Evolutionary conservation across 164 flowering plant species (phyloP).

Genomic region (Magnolia changhungtana): DNA sequence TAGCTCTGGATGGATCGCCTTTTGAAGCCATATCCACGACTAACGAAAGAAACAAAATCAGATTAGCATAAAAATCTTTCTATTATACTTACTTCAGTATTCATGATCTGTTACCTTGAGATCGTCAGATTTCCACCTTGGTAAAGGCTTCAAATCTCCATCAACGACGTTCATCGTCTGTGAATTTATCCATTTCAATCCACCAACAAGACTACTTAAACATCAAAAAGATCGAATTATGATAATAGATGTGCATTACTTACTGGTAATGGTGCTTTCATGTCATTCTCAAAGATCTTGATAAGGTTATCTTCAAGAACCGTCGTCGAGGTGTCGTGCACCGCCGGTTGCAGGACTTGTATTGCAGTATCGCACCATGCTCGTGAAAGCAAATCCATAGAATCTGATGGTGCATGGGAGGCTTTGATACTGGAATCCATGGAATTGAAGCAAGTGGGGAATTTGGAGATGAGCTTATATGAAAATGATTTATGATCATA

Average conservation of each 20-base stretch:
- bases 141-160: conserved; percentile 37
- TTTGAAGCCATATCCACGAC: conserved; percentile 99
- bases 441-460: conserved; percentile 1
- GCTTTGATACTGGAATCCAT: conserved; percentile 45
- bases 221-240: not conserved
- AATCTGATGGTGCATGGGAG: conserved; percentile 64
- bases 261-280: conserved; percentile 31
- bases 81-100: not conserved
- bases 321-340: conserved; percentile 40
- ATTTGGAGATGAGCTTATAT: conserved; percentile 3
- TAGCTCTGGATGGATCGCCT: conserved; percentile 94
- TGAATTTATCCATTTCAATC: conserved; percentile 40
- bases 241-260: conserved; percentile 13
- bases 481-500: not conserved
- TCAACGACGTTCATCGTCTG: conserved; percentile 43
- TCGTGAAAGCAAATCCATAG: conserved; percentile 78
- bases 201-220: not conserved
- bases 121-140: conserved; percentile 84
- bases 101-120: conserved; percentile 50
- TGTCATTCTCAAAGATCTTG: conserved; percentile 26
- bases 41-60: conserved; percentile 14
- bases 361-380: conserved; percentile 84
- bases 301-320: conserved; percentile 34
- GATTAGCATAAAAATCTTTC: not conserved
- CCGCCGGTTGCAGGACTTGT: conserved; percentile 54